phyloP scores from a whole-genome alignment of 805 yeast genomes.

The Candida boleticola region DNA sequence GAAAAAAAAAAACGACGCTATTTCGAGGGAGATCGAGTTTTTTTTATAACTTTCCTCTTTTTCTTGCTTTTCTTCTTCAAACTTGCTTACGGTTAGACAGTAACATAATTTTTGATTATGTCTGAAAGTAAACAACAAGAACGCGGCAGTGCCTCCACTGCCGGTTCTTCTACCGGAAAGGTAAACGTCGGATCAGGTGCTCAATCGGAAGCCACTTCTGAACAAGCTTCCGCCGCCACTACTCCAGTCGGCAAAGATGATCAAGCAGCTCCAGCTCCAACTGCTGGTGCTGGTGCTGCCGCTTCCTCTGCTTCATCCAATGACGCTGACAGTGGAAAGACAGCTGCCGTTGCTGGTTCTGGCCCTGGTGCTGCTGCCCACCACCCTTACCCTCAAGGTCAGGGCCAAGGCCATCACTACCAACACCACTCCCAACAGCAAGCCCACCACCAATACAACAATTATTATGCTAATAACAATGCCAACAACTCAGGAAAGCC shows the following conservation, averaged over 20 bases:
- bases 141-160: conserved; percentile 3
- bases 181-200: neutral
- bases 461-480: conserved; percentile 5
- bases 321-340: too few species aligned
- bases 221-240: too few species aligned
- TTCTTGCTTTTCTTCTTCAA: conserved; percentile 2
- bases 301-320: too few species aligned
- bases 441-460: conserved; percentile 6
- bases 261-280: conserved; percentile 1
- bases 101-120: conserved; percentile 5
- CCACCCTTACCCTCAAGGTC: conserved; percentile 11
- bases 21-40: conserved; percentile 7
- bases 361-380: conserved; percentile 5
- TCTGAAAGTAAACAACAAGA: conserved; percentile 5
- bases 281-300: neutral
- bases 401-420: conserved; percentile 5
- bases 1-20: conserved; percentile 2
- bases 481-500: conserved; percentile 1
- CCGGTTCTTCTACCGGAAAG: conserved; percentile 5
- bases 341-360: too few species aligned
- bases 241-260: neutral
- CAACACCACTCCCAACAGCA: conserved; percentile 7
- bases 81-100: conserved; percentile 1
- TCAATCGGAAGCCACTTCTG: too few species aligned
- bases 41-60: neutral